A percentile compares a stretch with the other conserved stretches of the same genome.
phyloP scores from a whole-genome alignment of 2,329 filamentous ascomycete genomes.

The Xylaria sp. region DNA sequence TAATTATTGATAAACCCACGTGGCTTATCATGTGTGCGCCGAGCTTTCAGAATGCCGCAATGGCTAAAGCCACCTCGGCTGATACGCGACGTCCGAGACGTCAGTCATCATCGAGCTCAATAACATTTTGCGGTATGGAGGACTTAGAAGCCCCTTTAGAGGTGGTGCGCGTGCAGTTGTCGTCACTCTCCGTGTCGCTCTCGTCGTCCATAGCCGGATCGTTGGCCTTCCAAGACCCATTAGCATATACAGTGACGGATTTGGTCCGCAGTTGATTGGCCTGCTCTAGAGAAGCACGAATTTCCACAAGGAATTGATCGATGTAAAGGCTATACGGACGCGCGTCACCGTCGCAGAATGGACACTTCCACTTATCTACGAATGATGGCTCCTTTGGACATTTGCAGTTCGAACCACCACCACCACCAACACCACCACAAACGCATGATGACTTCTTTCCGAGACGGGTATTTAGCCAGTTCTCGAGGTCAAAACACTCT shows the following conservation, averaged over 20 bases:
- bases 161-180: slow-evolving; percentile 35
- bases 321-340: slow-evolving; percentile 76
- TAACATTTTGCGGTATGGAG: slow-evolving; percentile 39
- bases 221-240: slow-evolving; percentile 72
- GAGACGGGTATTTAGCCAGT: slow-evolving; percentile 77
- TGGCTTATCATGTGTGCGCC: neutral
- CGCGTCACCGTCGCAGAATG: slow-evolving; percentile 82
- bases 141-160: slow-evolving; percentile 35
- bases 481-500: slow-evolving; percentile 91
- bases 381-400: slow-evolving; percentile 63
- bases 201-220: slow-evolving; percentile 50
- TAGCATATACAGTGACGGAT: slow-evolving; percentile 70
- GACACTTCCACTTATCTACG: slow-evolving; percentile 85
- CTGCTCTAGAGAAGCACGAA: slow-evolving; percentile 66
- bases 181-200: slow-evolving; percentile 49
- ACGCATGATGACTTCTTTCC: slow-evolving; percentile 52
- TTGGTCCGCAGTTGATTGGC: slow-evolving; percentile 62
- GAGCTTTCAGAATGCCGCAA: neutral
- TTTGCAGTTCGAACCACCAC: slow-evolving; percentile 52
- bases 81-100: neutral
- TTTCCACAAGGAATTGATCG: slow-evolving; percentile 77
- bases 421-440: slow-evolving; percentile 55
- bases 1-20: neutral
- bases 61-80: neutral
- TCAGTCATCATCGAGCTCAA: slow-evolving; percentile 40